A percentile compares a stretch with the other conserved stretches of the same genome.
Evolutionary conservation across 768 basidiomycete genomes (phyloP).

Genomic region (Agaricus bisporus): DNA sequence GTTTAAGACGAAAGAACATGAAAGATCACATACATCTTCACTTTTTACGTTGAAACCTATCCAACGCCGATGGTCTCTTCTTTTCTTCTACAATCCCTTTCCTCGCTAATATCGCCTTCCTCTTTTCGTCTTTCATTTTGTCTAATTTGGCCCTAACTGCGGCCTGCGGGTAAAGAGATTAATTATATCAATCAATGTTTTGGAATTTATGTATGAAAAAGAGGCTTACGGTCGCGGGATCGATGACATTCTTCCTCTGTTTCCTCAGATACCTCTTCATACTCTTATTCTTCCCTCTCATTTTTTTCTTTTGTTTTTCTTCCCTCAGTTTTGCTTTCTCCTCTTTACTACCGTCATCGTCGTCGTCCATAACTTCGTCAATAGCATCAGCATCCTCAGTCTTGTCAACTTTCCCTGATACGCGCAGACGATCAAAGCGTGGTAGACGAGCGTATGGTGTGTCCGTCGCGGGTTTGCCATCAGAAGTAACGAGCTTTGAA

Average conservation of each 20-base stretch:
- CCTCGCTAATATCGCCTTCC: constrained; percentile 27
- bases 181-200: neutral
- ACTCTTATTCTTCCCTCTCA: constrained; percentile 84
- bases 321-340: constrained; percentile 24
- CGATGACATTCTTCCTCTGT: constrained; percentile 92
- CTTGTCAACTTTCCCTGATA: constrained; percentile 69
- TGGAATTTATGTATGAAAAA: neutral
- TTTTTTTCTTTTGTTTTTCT: constrained; percentile 65
- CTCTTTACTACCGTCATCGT: constrained; percentile 31
- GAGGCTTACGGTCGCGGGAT: constrained; percentile 60
- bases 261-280: constrained; percentile 83
- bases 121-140: constrained; percentile 45
- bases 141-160: constrained; percentile 64
- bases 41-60: constrained; percentile 30
- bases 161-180: constrained; percentile 27
- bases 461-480: constrained; percentile 27
- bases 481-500: constrained; percentile 4
- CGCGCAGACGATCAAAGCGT: constrained; percentile 70
- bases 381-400: constrained; percentile 37
- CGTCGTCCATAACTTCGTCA: constrained; percentile 34
- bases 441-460: constrained; percentile 68
- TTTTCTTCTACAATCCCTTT: constrained; percentile 16
- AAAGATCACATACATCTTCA: neutral
- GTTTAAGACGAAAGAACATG: no score
- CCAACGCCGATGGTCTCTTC: constrained; percentile 32